A percentile compares a stretch with the other conserved stretches of the same genome.
Conservation (phyloP, 1,139 yeast genomes). For the Kazachstania sp. region DNA sequence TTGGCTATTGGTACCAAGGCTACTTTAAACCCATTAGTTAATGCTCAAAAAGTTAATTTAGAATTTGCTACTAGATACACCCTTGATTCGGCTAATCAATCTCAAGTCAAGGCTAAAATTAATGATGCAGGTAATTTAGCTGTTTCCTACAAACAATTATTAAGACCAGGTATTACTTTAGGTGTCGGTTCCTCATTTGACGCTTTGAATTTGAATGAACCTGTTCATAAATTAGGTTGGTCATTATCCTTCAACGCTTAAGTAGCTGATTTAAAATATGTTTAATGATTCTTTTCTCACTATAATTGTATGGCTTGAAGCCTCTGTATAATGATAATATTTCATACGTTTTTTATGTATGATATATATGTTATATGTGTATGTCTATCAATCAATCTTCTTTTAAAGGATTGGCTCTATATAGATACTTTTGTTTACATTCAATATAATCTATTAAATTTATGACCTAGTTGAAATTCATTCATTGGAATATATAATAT, state of each 20-base stretch:
- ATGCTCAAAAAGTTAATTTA: slow-evolving; percentile 57
- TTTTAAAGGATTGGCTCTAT: too few relatives aligned
- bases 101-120: slow-evolving; percentile 93
- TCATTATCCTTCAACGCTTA: slow-evolving; percentile 88
- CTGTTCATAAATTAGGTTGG: slow-evolving; percentile 97
- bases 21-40: slow-evolving; percentile 83
- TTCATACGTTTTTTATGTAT: too few relatives aligned
- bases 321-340: too few relatives aligned
- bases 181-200: slow-evolving; percentile 98
- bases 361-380: background rate
- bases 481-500: background rate
- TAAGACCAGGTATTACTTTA: slow-evolving; percentile 94
- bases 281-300: background rate
- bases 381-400: background rate
- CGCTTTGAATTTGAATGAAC: slow-evolving; percentile 91
- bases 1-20: slow-evolving; percentile 98
- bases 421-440: background rate
- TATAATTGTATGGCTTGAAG: too few relatives aligned
- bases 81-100: slow-evolving; percentile 76
- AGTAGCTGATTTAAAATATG: slow-evolving; percentile 9
- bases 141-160: slow-evolving; percentile 85
- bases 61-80: slow-evolving; percentile 96
- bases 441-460: background rate
- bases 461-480: too few relatives aligned
- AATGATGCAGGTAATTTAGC: slow-evolving; percentile 96